Conservation (phyloP, 2,329 filamentous ascomycete genomes). For the Volutella citrinella region DNA sequence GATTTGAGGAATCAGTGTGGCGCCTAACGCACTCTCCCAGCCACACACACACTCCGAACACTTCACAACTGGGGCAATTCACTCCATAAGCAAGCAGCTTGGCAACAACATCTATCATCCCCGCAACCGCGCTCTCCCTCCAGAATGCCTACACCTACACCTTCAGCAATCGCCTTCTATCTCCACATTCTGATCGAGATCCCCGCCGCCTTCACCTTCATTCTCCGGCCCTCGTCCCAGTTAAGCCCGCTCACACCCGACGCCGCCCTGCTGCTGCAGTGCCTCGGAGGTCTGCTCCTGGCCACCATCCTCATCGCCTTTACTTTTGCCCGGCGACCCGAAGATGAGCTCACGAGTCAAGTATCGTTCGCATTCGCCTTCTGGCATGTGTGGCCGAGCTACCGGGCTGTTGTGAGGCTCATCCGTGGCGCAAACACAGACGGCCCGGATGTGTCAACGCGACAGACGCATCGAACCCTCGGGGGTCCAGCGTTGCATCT, state of each 20-base stretch:
- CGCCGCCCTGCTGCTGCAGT: slow-evolving; percentile 42
- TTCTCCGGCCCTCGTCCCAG: slow-evolving; percentile 39
- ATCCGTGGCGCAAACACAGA: slow-evolving; percentile 13
- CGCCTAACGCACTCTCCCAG: too few relatives aligned
- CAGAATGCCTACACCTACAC: too few relatives aligned
- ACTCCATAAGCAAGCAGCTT: too few relatives aligned
- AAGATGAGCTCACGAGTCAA: slow-evolving; percentile 30
- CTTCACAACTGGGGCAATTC: too few relatives aligned
- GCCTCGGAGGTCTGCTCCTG: slow-evolving; percentile 46
- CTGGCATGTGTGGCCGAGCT: slow-evolving; percentile 48
- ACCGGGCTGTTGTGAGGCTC: slow-evolving; percentile 39
- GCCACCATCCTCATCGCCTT: slow-evolving; percentile 43
- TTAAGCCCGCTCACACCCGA: slow-evolving; percentile 38
- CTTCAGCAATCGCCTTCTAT: slow-evolving; percentile 32
- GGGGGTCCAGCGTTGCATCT: slow-evolving; percentile 48
- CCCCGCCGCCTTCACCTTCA: slow-evolving; percentile 44
- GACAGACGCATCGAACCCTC: slow-evolving; percentile 26
- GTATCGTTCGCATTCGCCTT: slow-evolving; percentile 41
- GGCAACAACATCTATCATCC: too few relatives aligned
- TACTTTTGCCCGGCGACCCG: slow-evolving; percentile 28
- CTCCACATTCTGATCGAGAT: slow-evolving; percentile 38
- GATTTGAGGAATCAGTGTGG: too few relatives aligned
- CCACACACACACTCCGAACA: too few relatives aligned
- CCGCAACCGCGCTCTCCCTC: too few relatives aligned
- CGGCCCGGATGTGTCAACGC: not conserved